Evolutionary conservation across 192 early-diverging fungal species (phyloP), one percentile per base, ranked within the genome.

Genomic region (Allomyces macrogynus): DNA sequence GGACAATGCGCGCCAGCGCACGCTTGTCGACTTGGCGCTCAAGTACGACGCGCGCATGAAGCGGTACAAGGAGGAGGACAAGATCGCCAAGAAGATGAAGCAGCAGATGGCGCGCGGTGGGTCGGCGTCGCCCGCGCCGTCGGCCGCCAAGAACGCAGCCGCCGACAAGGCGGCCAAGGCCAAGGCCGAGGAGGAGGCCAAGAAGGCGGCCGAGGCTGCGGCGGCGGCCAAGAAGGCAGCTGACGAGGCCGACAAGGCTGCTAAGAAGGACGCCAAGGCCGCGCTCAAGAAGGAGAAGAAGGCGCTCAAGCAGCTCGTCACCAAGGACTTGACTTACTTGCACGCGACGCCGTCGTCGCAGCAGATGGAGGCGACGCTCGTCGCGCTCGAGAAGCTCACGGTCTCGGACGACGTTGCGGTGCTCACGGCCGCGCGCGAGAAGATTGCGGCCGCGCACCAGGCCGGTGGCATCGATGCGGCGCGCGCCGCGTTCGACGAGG

Each of bases 271-370:
- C 44, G 78, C 73, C 60, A 84, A 88, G 86, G 76, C 74, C 9
- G 69, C 43, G 14, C 71, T 74, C 42, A 84, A 84, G 71, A 91
- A 92, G 81, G 83, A 85, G 70, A 86, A 87, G 71, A 92, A 98
- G 73, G 78, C 87, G 61, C 71, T 82, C 67, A 92, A 93, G 80
- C 90, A 90, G 76, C 78, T 76, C 62, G 78, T 93, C 71, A 86
- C 88, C 74, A 92, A 89, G 80, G 87, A 94, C 76, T 88, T 91
- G 82, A 93, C 92, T 74, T 79, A 78, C 62, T 80, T 98, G 49
- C 73, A 86, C 86, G 85, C 68, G 85, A 79, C 32, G 77, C 87
- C 76, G 84, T 86, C 83, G 90, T 86, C 80, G 86, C 84, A 78
- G 72, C 86, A 67, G 80, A 77, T n/a, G 77, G 75, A 32, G 77